Evolutionary conservation across 805 yeast genomes (phyloP), one percentile per base, ranked within the genome.

Genomic region (Maudiozyma turicensis): DNA sequence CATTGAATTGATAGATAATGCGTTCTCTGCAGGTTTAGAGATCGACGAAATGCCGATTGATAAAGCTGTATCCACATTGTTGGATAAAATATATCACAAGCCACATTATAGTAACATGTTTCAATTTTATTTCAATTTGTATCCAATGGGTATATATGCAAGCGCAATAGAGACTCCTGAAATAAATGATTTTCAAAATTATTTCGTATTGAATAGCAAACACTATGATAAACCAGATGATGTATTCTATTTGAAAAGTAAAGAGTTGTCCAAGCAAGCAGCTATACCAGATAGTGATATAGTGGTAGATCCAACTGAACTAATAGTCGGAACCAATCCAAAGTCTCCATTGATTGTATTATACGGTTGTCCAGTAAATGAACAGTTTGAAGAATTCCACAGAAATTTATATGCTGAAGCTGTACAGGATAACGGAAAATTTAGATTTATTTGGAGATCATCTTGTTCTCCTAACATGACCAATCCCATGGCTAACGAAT

Each of bases 401-500:
- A 61, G 70, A 11, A 75, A 80, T 50, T 65, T 91, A 46, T 74
- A 71, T 50, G 74, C 76, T 38, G 79, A 81, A 50, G 83, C 95
- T 0, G 48, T 46, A 1, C 58, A 67, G 13, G 63, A 71, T 2
- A 91, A 86, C 0, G 45, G 38, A 7, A 85, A 86, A 58, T 60
- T 89, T 30, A 73, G 85, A 45, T 84, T 86, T 61, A 76, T 82
- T 2, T 78, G 95, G 84, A 75, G 96, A 55, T 82, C 88, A 56
- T 71, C 78, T n/a, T 61, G 64, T 40, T 41, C 55, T 7, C 28
- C 50, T 5, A 55, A 58, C 30, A 51, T 56, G 11, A 33, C 49
- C 9, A 33, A 30, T 6, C 43, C 50, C 7, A 40, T 35, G 2
- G 40, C 34, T 4, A 50, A 52, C 7, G 48, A 43, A 0, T 66